Evolutionary conservation across 2,329 filamentous ascomycete species (phyloP), one percentile per base, ranked within the genome.

Genomic region (Davidsoniella virescens): DNA sequence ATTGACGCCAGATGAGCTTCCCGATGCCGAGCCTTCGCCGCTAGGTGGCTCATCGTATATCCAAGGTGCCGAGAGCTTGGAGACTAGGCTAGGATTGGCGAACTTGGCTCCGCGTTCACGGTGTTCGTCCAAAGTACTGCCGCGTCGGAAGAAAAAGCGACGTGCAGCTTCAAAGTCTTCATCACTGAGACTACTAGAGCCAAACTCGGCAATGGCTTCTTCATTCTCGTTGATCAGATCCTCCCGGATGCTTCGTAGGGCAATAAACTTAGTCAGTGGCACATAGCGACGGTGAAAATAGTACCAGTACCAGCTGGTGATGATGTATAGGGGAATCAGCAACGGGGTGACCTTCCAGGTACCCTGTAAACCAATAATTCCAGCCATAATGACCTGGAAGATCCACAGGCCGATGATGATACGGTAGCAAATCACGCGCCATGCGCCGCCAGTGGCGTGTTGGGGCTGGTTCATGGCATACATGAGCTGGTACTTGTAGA

Each of bases 401-500:
- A 96, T 77, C 2, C 93, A 67, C 8, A 95, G 67, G 1, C 92
- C 92, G 20, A 95, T 69, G 51, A 96, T 77, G 53, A 95, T 75
- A 36, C 92, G 84, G 60, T 92, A 87, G 65, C 87, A 94, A 55
- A 98, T 94, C 75, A 98, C 94, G 45, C 84, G 82, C 92, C 92
- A 98, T 4, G 88, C 87, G 54, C 83, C 80, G 17, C 93, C 93
- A 0, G 90, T 96, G 14, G 87, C 87, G 61, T 94, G 87, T 60
- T 93, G 87, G 14, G 87, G 84, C 62, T 96, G 90, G 59, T 96
- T 88, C 92, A 98, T 98, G 29, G 92, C 87, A 63, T 98, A 98
- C 4, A 98, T 72, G 4, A 98, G 71, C 68, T 98, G 93, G 65
- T 98, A 98, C 63, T 95, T 95, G 74, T 94, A 93, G 29, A 86